These are phyloP conservation scores for Cercospora sesami DNA, from an alignment of 2,329 filamentous ascomycete genomes.

Conservation along the genomic window DNA sequence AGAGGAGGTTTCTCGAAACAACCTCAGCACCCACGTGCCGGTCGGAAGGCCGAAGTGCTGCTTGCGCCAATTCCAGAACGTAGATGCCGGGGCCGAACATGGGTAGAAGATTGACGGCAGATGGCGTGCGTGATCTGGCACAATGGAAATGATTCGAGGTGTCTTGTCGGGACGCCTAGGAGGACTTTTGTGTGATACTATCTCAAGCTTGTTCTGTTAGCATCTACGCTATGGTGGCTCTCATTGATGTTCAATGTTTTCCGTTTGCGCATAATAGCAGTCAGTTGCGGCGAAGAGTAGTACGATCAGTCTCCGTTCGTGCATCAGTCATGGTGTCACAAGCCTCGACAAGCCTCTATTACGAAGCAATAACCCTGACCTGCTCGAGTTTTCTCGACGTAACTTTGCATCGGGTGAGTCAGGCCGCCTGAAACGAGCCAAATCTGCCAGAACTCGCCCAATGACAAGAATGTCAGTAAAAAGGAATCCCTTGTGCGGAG, in stretches of 20 bases:
- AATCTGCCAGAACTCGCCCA: neutral
- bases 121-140: neutral
- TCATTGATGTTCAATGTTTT: neutral
- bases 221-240: neutral
- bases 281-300: neutral
- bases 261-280: neutral
- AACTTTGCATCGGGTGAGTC: neutral
- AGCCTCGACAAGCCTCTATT: neutral
- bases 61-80: neutral
- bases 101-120: too few species aligned
- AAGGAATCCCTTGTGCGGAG: neutral
- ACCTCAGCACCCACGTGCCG: neutral
- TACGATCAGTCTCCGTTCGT: neutral
- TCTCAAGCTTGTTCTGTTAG: neutral
- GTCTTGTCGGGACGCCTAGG: neutral
- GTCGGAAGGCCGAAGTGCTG: neutral
- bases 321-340: neutral
- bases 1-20: neutral
- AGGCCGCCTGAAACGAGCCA: neutral
- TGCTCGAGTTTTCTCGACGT: neutral
- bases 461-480: neutral
- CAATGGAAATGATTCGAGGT: neutral
- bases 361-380: neutral
- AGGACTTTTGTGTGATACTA: neutral
- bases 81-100: neutral